A percentile compares a stretch with the other conserved stretches of the same genome.
phyloP scores from a whole-genome alignment of 306 rosid genomes.

The Prunus fruticosa region DNA sequence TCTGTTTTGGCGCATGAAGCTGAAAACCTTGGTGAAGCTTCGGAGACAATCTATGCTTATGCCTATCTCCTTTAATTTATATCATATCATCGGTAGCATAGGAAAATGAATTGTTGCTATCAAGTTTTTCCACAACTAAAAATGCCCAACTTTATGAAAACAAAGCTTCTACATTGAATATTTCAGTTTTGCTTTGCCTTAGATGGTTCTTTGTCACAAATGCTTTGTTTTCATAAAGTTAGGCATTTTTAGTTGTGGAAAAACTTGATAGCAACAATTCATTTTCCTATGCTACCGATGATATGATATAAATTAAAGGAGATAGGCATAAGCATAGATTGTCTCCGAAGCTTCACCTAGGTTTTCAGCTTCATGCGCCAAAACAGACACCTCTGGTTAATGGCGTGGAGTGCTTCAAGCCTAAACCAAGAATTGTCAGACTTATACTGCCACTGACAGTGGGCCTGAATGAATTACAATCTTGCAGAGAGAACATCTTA shows the following conservation, averaged over 20 bases:
- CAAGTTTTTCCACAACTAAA: not conserved
- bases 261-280: not conserved
- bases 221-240: not conserved
- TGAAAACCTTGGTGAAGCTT: slow-evolving; percentile 62
- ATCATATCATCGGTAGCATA: not conserved
- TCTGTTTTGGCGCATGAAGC: slow-evolving; percentile 55
- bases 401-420: slow-evolving; percentile 33
- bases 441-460: slow-evolving; percentile 48
- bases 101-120: not conserved
- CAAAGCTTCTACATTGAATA: not conserved
- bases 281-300: not conserved
- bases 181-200: not conserved
- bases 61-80: slow-evolving; percentile 21
- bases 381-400: slow-evolving; percentile 47
- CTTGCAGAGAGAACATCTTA: slow-evolving; percentile 54
- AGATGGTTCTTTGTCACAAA: not conserved
- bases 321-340: slow-evolving; percentile 26
- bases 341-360: slow-evolving; percentile 58
- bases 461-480: slow-evolving; percentile 52
- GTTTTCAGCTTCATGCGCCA: slow-evolving; percentile 54
- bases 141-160: not conserved
- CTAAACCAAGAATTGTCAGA: slow-evolving; percentile 38
- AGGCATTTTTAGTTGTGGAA: not conserved
- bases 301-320: slow-evolving; percentile 9
- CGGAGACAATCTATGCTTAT: slow-evolving; percentile 31